These are phyloP conservation scores for Fusarium penzigii DNA, from an alignment of 2,329 filamentous ascomycete species.

Conservation along the genomic window DNA sequence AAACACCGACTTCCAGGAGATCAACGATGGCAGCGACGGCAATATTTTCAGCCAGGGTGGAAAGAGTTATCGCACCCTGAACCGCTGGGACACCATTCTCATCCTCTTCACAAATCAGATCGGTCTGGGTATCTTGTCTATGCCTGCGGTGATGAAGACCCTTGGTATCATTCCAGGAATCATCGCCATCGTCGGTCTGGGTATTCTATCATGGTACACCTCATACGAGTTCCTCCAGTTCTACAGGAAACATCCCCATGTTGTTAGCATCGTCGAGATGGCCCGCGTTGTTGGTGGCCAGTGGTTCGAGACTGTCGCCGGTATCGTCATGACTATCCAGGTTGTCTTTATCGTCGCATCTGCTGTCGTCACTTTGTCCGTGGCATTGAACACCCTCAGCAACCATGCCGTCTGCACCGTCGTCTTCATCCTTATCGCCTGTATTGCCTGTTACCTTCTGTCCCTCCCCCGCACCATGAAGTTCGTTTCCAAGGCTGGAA, in stretches of 20 bases:
- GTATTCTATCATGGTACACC: conserved; percentile 63
- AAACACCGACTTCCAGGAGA: conserved; percentile 16
- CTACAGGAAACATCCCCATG: conserved; percentile 66
- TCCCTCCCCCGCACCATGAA: conserved; percentile 27
- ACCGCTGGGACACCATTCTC: conserved; percentile 27
- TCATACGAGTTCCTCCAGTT: conserved; percentile 60
- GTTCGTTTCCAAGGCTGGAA: conserved; percentile 23
- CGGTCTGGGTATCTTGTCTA: conserved; percentile 54
- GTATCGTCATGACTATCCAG: conserved; percentile 24
- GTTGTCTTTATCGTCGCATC: conserved; percentile 25
- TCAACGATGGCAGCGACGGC: conserved; percentile 13
- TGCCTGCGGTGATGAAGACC: conserved; percentile 67
- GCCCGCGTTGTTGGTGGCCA: conserved; percentile 48
- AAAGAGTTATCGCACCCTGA: conserved; percentile 28
- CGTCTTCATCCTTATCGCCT: conserved; percentile 20
- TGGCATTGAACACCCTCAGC: conserved; percentile 24
- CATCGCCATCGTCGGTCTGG: conserved; percentile 63
- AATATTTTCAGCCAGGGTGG: conserved; percentile 29
- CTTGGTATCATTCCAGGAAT: conserved; percentile 67
- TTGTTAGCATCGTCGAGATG: conserved; percentile 71
- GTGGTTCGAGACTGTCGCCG: conserved; percentile 18
- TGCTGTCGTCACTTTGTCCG: conserved; percentile 18
- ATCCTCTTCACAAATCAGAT: conserved; percentile 32
- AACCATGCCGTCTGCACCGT: conserved; percentile 23
- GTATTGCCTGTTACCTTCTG: conserved; percentile 14